Evolutionary conservation across 2,329 filamentous ascomycete genomes (phyloP).

Genomic region (Talaromyces albobiverticillius): DNA sequence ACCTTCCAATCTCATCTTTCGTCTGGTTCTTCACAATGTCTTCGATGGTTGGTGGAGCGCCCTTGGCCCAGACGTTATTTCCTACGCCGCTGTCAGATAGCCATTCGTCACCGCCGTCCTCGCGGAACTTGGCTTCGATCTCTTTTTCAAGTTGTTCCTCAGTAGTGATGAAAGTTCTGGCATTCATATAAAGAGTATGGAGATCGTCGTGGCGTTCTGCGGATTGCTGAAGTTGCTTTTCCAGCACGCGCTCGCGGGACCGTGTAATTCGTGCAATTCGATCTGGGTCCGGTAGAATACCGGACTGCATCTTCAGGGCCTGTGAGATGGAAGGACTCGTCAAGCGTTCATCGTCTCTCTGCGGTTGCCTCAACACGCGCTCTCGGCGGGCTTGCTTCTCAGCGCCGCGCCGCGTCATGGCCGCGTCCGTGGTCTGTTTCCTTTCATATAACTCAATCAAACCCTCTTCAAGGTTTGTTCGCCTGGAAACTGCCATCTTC

Average conservation of each 20-base stretch:
- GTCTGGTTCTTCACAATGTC: conserved; percentile 27
- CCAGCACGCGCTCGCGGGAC: conserved; percentile 36
- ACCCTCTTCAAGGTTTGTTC: conserved; percentile 69
- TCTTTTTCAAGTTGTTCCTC: conserved; percentile 71
- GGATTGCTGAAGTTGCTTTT: conserved; percentile 51
- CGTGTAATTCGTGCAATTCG: conserved; percentile 56
- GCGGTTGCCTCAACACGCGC: conserved; percentile 59
- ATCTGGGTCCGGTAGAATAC: conserved; percentile 59
- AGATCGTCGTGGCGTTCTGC: conserved; percentile 67
- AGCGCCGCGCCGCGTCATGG: conserved; percentile 41
- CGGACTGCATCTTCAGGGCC: conserved; percentile 49
- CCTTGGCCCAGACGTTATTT: conserved; percentile 52
- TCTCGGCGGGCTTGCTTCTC: conserved; percentile 51
- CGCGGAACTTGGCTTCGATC: conserved; percentile 74
- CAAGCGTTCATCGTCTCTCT: conserved; percentile 72
- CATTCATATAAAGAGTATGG: conserved; percentile 86
- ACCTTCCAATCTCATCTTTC: conserved; percentile 32
- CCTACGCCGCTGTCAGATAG: conserved; percentile 41
- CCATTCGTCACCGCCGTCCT: conserved; percentile 48
- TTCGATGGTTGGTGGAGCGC: conserved; percentile 42
- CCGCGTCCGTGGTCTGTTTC: conserved; percentile 48
- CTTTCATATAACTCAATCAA: conserved; percentile 67
- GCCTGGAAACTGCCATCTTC: conserved; percentile 68
- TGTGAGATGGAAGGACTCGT: conserved; percentile 66
- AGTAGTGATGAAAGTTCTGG: conserved; percentile 78